Conservation (phyloP, 192 early-diverging fungal species). For the Podila epigama region DNA sequence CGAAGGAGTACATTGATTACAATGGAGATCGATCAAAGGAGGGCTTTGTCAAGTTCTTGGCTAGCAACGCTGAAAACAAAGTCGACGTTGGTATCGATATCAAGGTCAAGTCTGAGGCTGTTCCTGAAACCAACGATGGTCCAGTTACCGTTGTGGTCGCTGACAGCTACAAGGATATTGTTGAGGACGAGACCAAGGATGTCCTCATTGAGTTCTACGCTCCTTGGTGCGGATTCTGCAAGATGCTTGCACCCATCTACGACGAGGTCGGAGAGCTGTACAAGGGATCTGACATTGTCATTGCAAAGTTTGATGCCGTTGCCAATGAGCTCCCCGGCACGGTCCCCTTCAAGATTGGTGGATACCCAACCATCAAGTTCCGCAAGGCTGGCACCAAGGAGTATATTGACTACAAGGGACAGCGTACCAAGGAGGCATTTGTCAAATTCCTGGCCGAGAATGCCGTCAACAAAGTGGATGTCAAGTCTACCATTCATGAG, state of each 20-base stretch:
- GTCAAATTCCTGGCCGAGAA: slow-evolving; percentile 70
- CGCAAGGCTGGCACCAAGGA: slow-evolving; percentile 73
- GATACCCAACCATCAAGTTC: slow-evolving; percentile 94
- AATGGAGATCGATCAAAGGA: slow-evolving; percentile 81
- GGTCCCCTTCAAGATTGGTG: slow-evolving; percentile 70
- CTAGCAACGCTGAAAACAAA: no score
- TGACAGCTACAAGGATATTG: slow-evolving; percentile 78
- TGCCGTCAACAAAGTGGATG: slow-evolving; percentile 58
- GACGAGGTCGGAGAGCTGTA: slow-evolving; percentile 75
- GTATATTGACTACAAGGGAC: slow-evolving; percentile 80
- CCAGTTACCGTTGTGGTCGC: slow-evolving; percentile 89
- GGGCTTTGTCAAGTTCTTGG: slow-evolving; percentile 76
- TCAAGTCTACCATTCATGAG: neutral
- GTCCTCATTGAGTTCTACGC: slow-evolving; percentile 93
- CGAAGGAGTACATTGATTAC: slow-evolving; percentile 79
- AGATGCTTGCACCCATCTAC: slow-evolving; percentile 71
- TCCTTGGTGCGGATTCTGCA: slow-evolving; percentile 86
- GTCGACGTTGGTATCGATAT: no score
- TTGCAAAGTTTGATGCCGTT: slow-evolving; percentile 93
- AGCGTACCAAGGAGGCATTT: slow-evolving; percentile 79
- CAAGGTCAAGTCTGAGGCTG: no score
- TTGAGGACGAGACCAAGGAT: slow-evolving; percentile 77
- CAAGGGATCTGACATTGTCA: slow-evolving; percentile 40
- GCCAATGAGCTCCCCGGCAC: slow-evolving; percentile 85
- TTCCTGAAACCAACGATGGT: slow-evolving; percentile 81